phyloP scores from a whole-genome alignment of 306 rosid genomes.

The Medicago lupulina region DNA sequence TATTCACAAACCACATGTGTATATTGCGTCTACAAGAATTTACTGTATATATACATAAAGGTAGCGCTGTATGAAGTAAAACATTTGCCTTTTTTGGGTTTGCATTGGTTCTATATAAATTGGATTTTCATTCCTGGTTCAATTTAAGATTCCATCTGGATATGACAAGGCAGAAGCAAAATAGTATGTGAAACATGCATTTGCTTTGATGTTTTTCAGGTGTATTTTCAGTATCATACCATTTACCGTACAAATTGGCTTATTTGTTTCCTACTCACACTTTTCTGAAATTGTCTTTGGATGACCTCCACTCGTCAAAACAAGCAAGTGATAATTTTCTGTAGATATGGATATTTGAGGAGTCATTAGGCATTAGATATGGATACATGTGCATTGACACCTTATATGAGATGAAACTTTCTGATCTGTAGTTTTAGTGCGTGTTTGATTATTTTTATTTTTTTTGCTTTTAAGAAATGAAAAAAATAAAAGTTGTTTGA shows the following conservation, averaged over 20 bases:
- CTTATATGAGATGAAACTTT: too few relatives aligned
- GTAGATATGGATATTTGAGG: too few relatives aligned
- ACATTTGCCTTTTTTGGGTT: conserved; percentile 3
- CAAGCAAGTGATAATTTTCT: background rate
- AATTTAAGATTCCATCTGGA: conserved; percentile 7
- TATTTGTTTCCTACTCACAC: too few relatives aligned
- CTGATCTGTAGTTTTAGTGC: too few relatives aligned
- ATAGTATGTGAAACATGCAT: background rate
- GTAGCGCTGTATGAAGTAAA: background rate
- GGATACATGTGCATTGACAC: too few relatives aligned
- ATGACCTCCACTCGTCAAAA: too few relatives aligned
- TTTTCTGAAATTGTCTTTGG: too few relatives aligned
- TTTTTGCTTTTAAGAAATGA: too few relatives aligned
- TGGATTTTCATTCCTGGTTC: background rate
- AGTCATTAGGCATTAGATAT: too few relatives aligned
- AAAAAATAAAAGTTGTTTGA: too few relatives aligned
- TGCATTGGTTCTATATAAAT: background rate
- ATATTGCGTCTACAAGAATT: conserved; percentile 5
- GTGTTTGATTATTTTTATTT: too few relatives aligned
- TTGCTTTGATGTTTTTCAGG: background rate
- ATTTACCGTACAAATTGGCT: background rate
- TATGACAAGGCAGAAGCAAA: conserved; percentile 26
- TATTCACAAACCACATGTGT: background rate
- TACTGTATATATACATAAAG: background rate
- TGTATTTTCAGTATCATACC: background rate